These are phyloP conservation scores for Colletotrichum karsti DNA, from an alignment of 2,329 filamentous ascomycete genomes.

Conservation along the genomic window DNA sequence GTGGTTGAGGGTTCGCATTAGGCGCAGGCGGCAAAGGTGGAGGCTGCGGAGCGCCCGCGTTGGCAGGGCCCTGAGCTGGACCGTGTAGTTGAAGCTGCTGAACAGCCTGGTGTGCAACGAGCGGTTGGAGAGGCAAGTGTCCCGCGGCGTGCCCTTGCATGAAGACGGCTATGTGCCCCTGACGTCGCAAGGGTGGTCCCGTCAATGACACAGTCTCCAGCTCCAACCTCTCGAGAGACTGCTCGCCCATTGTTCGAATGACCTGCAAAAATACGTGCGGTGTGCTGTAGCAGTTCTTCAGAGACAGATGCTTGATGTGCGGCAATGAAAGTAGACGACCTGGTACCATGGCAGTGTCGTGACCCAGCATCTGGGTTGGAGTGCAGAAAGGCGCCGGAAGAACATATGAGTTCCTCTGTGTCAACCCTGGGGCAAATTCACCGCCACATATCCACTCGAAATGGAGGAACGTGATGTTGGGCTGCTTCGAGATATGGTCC, in stretches of 20 bases:
- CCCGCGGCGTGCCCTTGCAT: slow-evolving; percentile 31
- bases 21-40: slow-evolving; percentile 16
- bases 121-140: neutral
- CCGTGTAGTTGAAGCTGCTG: no score
- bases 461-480: slow-evolving; percentile 64
- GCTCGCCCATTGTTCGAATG: slow-evolving; percentile 54
- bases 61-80: neutral
- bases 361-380: slow-evolving; percentile 38
- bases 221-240: slow-evolving; percentile 60
- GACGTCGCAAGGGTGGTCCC: slow-evolving; percentile 45
- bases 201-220: slow-evolving; percentile 73
- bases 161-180: neutral
- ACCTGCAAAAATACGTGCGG: slow-evolving; percentile 65
- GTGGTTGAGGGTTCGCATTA: neutral
- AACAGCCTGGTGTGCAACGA: no score
- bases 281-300: slow-evolving; percentile 76
- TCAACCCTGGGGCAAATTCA: slow-evolving; percentile 69
- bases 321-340: slow-evolving; percentile 60
- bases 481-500: slow-evolving; percentile 54
- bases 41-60: neutral
- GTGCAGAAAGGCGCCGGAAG: slow-evolving; percentile 65
- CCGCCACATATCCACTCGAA: slow-evolving; percentile 75
- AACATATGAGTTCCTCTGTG: slow-evolving; percentile 68
- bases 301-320: slow-evolving; percentile 64
- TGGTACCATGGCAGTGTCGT: slow-evolving; percentile 39